Evolutionary conservation across 2,329 filamentous ascomycete genomes (phyloP).

Genomic region (Myotisia sp.): DNA sequence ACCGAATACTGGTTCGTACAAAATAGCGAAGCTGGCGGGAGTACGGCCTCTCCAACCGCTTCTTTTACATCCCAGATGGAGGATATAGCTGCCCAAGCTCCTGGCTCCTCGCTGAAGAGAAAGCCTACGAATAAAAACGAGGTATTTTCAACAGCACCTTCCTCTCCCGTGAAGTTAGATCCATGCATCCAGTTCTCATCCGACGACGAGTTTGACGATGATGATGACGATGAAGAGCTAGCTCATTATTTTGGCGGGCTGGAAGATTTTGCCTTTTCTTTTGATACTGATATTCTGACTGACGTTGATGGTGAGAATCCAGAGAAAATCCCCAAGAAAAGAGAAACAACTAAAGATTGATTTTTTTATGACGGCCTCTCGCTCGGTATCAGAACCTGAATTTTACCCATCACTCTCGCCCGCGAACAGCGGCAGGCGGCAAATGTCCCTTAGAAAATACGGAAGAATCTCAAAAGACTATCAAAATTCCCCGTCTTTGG

Average conservation of each 20-base stretch:
- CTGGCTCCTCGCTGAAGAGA: not conserved
- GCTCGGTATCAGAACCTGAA: too few species aligned
- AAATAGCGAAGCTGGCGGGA: too few species aligned
- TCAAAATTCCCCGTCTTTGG: too few species aligned
- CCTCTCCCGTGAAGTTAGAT: slow-evolving; percentile 14
- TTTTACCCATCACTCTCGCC: too few species aligned
- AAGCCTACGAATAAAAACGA: slow-evolving; percentile 10
- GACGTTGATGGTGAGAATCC: slow-evolving; percentile 11
- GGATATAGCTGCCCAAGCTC: too few species aligned
- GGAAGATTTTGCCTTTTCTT: slow-evolving; percentile 13
- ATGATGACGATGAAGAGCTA: slow-evolving; percentile 1
- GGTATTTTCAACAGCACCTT: slow-evolving; percentile 19
- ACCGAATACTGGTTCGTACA: too few species aligned
- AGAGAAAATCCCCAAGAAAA: slow-evolving; percentile 10
- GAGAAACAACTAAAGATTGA: slow-evolving; percentile 14
- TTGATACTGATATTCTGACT: slow-evolving; percentile 11
- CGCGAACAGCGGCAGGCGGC: too few species aligned
- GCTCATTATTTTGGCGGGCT: slow-evolving; percentile 10
- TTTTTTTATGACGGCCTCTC: not conserved
- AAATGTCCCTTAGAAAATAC: too few species aligned
- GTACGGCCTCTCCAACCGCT: too few species aligned
- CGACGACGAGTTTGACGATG: not conserved
- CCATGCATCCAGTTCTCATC: slow-evolving; percentile 10
- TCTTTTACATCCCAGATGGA: too few species aligned
- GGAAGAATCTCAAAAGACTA: too few species aligned